Base-by-base conservation (phyloP, 139 green algal genomes). In the Pedinophyceae sp. region DNA sequence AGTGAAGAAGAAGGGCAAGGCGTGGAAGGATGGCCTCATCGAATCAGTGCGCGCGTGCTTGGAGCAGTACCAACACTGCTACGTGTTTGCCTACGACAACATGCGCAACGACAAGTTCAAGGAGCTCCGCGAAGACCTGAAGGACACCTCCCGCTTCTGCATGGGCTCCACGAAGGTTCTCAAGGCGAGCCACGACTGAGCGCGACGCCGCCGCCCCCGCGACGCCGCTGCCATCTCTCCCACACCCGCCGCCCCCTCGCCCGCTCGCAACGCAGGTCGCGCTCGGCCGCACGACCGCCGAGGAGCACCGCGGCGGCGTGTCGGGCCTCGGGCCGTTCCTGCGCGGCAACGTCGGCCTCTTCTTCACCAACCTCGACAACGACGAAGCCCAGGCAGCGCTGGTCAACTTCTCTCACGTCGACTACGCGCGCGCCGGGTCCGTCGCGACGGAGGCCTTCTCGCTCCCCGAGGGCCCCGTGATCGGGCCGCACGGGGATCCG, bases 61-160 rank as follows among this genome's bases (percentile, higher is more conserved):
- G 10, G 10, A n/a, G 20, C n/a, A 34, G 16, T 26, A 85, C 51
- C 69, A 73, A 15, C 56, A 60, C 16, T 57, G 93, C 1, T 97
- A 93, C 58, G 50, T 95, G 1, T 93, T 95, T 57, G 62, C 66
- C 20, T 80, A 87, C 40, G 52, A 81, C 25, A 96, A 97, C 70
- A 88, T 96, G 71, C 72, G 89, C 4, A 97, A 91, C 40, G 86
- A 89, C 43, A 74, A 76, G 34, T 89, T 97, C 61, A 96, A 97
- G 68, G 70, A 89, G 60, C 67, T 97, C 25, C 59, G 86, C 15
- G 76, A 94, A 6, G 73, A 92, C 54, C 60, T 73, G 15, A 65
- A 72, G 19, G 76, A 77, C 0, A 78, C 27, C 19, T 58, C 27
- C 72, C 91, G 85, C 64, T 95, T 97, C 62, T 73, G 88, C 30